Evolutionary conservation across 768 basidiomycete species (phyloP), one percentile per base, ranked within the genome.

Genomic region (Tylopilus sp.): DNA sequence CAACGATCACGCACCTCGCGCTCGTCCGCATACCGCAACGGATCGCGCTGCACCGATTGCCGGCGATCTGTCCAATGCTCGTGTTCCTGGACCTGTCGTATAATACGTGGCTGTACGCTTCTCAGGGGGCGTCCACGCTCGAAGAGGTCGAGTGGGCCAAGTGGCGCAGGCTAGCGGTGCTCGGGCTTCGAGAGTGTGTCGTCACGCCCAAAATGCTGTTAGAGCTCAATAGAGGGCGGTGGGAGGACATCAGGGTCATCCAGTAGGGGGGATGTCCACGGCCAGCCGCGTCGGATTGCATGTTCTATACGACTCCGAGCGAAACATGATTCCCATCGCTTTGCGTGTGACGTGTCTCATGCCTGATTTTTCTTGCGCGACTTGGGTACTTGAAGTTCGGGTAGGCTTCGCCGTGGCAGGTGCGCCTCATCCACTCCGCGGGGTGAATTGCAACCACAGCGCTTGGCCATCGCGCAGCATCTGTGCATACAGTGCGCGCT

Each of bases 1-100:
- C 78, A 11, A 86, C 86, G 4, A 67, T 89, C 40, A 86, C 83
- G 1, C 79, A 75, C 44, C 70, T 89, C 39, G 80, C 78, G 18
- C 74, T 88, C 23, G 57, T 88, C 53, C 70, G 78, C 40, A 64
- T 88, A 30, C 69, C 76, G 1, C 50, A 68, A 6, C 71, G 76
- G 0, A 65, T 83, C 17, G 71, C 81, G 2, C 60, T 90, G 18
- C 76, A 82, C 55, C 74, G 82, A 53, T 67, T 90, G 33, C 80
- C 85, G 1, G 69, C 66, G 11, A 61, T 77, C 13, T 85, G 83
- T 56, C 88, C 87, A 1, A 64, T 83, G n/a, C 69, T 90, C 23
- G 69, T 77, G 20, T 60, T 83, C 22, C 65, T 89, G 30, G 87
- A 89, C 61, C 63, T 90, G 42, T 90, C 88, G 1, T 86, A 78